Evolutionary conservation across 2,329 filamentous ascomycete species (phyloP).

Genomic region (Fusarium nisikadoi): DNA sequence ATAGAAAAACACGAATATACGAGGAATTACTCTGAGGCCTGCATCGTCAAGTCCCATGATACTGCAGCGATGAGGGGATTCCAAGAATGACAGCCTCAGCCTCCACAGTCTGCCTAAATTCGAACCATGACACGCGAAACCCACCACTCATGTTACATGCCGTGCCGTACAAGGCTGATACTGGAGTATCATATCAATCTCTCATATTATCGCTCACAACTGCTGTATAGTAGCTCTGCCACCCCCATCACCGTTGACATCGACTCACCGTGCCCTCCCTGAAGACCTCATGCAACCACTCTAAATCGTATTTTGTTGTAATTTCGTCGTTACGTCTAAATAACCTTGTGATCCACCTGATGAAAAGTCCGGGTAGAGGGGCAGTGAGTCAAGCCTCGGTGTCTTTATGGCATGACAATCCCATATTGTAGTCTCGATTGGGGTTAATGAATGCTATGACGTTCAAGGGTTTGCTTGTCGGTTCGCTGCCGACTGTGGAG

Average conservation of each 20-base stretch:
- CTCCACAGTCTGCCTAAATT: constrained; percentile 38
- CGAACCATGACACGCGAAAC: constrained; percentile 19
- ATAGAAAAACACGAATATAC: constrained; percentile 11
- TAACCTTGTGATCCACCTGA: background rate
- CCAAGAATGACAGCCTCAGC: constrained; percentile 29
- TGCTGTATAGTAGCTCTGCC: constrained; percentile 10
- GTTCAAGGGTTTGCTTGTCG: constrained; percentile 15
- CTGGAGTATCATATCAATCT: background rate
- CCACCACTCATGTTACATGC: constrained; percentile 12
- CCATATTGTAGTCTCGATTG: background rate
- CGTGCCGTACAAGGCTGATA: constrained; percentile 38
- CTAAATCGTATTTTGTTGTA: constrained; percentile 8
- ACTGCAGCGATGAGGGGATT: constrained; percentile 12
- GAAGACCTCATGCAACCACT: constrained; percentile 34
- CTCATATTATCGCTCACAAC: background rate
- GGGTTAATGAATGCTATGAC: constrained; percentile 4
- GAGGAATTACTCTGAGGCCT: constrained; percentile 3
- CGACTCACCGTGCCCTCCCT: constrained; percentile 23
- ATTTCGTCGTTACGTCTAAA: background rate
- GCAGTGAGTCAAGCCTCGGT: constrained; percentile 20
- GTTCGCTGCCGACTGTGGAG: constrained; percentile 30
- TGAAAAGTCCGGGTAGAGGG: constrained; percentile 15
- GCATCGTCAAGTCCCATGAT: constrained; percentile 20
- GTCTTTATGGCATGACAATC: constrained; percentile 6
- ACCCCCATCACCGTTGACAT: constrained; percentile 5